Conservation (phyloP, 306 rosid species). For the Corylus avellana region DNA sequence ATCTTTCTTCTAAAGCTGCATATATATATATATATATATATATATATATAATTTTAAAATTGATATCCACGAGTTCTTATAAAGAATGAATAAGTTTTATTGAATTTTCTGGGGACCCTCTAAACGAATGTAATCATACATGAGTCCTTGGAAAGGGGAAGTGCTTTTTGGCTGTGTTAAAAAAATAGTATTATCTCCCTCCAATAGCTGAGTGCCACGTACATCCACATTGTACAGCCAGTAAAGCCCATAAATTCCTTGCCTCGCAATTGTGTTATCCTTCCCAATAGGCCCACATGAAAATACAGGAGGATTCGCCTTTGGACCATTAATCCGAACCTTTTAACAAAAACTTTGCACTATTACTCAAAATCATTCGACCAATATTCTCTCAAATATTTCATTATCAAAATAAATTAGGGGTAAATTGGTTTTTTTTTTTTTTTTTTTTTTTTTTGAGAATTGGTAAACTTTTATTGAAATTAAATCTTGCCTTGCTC, state of each 20-base stretch:
- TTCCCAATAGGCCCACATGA: conserved; percentile 87
- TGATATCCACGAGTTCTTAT: too few relatives aligned
- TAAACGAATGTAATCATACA: conserved; percentile 88
- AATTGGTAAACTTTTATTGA: too few relatives aligned
- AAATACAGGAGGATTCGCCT: conserved; percentile 58
- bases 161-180: conserved; percentile 68
- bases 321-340: conserved; percentile 80
- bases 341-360: conserved; percentile 29
- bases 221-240: conserved; percentile 63
- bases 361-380: too few relatives aligned
- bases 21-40: too few relatives aligned
- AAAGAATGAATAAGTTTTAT: too few relatives aligned
- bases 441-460: too few relatives aligned
- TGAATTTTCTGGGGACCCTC: conserved; percentile 55
- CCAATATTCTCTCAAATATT: too few relatives aligned
- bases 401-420: too few relatives aligned
- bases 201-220: conserved; percentile 41
- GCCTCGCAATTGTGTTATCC: conserved; percentile 91
- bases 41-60: too few relatives aligned
- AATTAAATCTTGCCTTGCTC: too few relatives aligned
- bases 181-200: conserved; percentile 71
- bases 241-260: conserved; percentile 88
- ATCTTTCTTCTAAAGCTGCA: too few relatives aligned
- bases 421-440: too few relatives aligned
- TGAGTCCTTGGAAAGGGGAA: conserved; percentile 71